Evolutionary conservation across 2,329 filamentous ascomycete species (phyloP).

Genomic region (Fusarium hainanense): DNA sequence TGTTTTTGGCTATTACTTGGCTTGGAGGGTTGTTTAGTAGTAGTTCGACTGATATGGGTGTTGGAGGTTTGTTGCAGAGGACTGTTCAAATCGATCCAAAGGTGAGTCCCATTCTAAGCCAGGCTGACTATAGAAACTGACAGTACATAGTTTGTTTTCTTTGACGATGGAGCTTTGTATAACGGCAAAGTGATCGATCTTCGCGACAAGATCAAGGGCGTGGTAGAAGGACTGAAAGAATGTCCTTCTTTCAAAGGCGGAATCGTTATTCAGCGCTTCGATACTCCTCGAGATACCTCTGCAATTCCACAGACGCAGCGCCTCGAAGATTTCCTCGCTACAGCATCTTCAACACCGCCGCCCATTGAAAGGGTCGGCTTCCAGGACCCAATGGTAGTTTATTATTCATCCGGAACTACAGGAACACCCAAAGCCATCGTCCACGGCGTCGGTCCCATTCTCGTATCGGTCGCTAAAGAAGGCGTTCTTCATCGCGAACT

Average conservation of each 20-base stretch:
- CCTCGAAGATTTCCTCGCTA: constrained; percentile 58
- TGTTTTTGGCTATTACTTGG: constrained; percentile 76
- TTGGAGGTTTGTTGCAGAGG: constrained; percentile 79
- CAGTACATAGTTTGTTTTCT: too few relatives aligned
- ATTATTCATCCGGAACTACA: constrained; percentile 84
- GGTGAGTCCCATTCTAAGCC: too few relatives aligned
- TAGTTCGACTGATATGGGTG: constrained; percentile 85
- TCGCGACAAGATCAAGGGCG: constrained; percentile 76
- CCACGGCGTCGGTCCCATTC: constrained; percentile 75
- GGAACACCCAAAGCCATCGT: constrained; percentile 88
- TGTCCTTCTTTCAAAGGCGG: constrained; percentile 71
- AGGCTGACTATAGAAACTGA: too few relatives aligned
- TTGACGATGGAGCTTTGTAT: constrained; percentile 83
- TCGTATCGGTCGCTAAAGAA: constrained; percentile 70
- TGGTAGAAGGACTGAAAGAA: constrained; percentile 72
- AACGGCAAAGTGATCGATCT: constrained; percentile 81
- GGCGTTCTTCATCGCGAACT: constrained; percentile 60
- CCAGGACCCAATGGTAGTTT: constrained; percentile 80
- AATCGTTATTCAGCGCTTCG: constrained; percentile 75
- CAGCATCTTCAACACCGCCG: constrained; percentile 50
- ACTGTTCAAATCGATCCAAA: constrained; percentile 79
- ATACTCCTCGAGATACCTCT: constrained; percentile 67
- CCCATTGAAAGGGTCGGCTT: constrained; percentile 73
- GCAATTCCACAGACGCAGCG: constrained; percentile 61
- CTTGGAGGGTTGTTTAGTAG: constrained; percentile 81